These are phyloP conservation scores for Ceriops zippeliana DNA, from an alignment of 345 rosid species.

Conservation along the genomic window DNA sequence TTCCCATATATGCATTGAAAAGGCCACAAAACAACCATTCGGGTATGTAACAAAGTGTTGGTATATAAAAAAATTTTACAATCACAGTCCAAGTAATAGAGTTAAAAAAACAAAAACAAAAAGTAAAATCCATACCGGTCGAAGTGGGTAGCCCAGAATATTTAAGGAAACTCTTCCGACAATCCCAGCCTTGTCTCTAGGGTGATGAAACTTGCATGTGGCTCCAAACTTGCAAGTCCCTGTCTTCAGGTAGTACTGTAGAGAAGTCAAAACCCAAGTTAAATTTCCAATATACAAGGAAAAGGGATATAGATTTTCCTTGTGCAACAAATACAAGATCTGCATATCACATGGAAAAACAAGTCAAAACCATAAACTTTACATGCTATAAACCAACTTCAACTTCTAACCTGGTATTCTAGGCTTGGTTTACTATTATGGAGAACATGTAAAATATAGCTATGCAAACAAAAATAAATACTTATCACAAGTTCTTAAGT, in stretches of 20 bases:
- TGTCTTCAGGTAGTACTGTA: slow-evolving; percentile 90
- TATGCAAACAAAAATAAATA: too few species aligned
- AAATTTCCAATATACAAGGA: background rate
- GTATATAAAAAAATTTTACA: background rate
- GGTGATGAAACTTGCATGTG: slow-evolving; percentile 99
- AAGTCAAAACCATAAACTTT: background rate
- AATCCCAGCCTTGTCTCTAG: slow-evolving; percentile 91
- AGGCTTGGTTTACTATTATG: too few species aligned
- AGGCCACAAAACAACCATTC: background rate
- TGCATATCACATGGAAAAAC: slow-evolving; percentile 1
- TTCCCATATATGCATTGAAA: too few species aligned
- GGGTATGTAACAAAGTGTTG: slow-evolving; percentile 2
- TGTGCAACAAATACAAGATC: background rate
- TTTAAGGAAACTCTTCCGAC: slow-evolving; percentile 89
- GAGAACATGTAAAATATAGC: too few species aligned
- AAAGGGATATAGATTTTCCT: background rate
- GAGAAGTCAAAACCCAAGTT: slow-evolving; percentile 11
- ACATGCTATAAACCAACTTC: background rate
- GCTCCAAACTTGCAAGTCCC: slow-evolving; percentile 99
- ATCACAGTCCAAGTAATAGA: background rate
- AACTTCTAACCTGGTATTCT: background rate
- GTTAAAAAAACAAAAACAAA: slow-evolving; percentile 5
- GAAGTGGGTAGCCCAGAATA: slow-evolving; percentile 86
- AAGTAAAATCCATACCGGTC: slow-evolving; percentile 51
- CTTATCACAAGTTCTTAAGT: too few species aligned